Evolutionary conservation across 2,329 filamentous ascomycete species (phyloP).

Genomic region (Penicillium sp.): DNA sequence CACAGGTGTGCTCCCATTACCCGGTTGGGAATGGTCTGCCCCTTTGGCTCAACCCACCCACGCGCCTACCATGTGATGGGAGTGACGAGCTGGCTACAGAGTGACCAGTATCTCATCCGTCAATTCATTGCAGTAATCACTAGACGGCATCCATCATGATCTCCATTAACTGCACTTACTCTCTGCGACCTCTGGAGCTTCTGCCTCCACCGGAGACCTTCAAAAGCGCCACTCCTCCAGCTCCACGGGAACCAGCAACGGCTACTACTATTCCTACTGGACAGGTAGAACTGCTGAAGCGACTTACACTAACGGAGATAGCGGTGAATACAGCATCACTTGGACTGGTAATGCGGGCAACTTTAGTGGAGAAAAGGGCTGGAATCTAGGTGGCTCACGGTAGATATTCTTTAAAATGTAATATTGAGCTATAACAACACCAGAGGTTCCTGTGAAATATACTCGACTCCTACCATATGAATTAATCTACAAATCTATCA

Average conservation of each 20-base stretch:
- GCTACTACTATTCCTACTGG: background rate
- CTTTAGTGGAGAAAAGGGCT: constrained; percentile 52
- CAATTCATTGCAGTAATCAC: background rate
- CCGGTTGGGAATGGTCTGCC: background rate
- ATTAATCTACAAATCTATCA: too few relatives aligned
- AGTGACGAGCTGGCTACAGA: background rate
- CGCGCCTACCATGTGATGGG: background rate
- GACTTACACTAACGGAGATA: background rate
- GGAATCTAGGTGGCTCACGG: constrained; percentile 54
- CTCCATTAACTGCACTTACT: background rate
- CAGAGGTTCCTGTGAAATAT: too few relatives aligned
- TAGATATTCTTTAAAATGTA: constrained; percentile 24
- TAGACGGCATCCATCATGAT: background rate
- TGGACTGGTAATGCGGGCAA: constrained; percentile 7
- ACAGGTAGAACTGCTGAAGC: background rate
- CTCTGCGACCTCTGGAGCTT: background rate
- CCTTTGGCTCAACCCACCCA: background rate
- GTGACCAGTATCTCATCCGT: background rate
- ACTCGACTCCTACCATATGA: too few relatives aligned
- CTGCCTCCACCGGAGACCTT: background rate
- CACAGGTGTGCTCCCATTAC: background rate
- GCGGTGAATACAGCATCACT: constrained; percentile 8
- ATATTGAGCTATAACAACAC: too few relatives aligned
- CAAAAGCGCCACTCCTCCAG: background rate
- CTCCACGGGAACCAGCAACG: background rate